Conservation (phyloP, 169 alveolate species). For the Plasmodium coatneyi region DNA sequence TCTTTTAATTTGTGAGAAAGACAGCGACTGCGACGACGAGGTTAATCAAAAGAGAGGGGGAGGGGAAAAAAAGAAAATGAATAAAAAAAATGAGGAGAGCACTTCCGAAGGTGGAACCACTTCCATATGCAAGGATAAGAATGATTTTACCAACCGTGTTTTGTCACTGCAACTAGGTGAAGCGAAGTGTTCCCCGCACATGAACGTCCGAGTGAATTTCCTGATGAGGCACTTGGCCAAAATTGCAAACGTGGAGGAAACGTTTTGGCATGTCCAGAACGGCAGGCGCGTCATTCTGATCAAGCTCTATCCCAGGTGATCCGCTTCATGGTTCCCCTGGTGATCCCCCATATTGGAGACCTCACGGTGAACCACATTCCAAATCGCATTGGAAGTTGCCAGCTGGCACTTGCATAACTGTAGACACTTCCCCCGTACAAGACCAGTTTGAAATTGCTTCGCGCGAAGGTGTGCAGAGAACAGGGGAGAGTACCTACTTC, state of each 20-base stretch:
- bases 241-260: slow-evolving; percentile 43
- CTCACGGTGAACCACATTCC: too few species aligned
- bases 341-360: not conserved
- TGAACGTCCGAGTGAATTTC: slow-evolving; percentile 20
- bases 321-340: not conserved
- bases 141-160: not conserved
- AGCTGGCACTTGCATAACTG: not conserved
- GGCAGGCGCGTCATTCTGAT: slow-evolving; percentile 27
- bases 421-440: not conserved
- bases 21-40: not conserved
- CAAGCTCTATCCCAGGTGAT: slow-evolving; percentile 48
- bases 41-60: not conserved
- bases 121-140: not conserved
- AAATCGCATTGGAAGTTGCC: too few species aligned
- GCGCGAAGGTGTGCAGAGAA: not conserved
- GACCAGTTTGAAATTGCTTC: not conserved
- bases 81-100: not conserved
- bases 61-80: not conserved
- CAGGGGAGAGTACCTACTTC: not conserved
- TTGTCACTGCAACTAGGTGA: slow-evolving; percentile 4
- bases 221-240: slow-evolving; percentile 29
- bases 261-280: slow-evolving; percentile 45
- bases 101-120: not conserved
- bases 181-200: slow-evolving; percentile 25
- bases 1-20: slow-evolving; percentile 25